Percentiles rank a stretch among this genome's conserved stretches.
Conservation (phyloP, 2,329 filamentous ascomycete species). For the Verticillium dahliae region DNA sequence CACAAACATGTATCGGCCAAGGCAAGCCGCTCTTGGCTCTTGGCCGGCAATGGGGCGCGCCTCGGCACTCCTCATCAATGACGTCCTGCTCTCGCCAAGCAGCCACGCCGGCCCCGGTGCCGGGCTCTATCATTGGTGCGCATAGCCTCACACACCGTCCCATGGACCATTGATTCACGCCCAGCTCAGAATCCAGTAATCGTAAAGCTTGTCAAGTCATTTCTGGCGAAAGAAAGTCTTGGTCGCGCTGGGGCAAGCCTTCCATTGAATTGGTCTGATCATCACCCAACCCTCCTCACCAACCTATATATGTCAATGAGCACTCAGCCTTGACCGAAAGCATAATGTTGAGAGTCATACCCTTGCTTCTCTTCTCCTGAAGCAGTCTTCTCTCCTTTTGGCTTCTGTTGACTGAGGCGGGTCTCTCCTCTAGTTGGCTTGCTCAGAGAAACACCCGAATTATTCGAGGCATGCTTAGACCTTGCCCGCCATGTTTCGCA, state of each 20-base stretch:
- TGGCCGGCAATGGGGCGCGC: background rate
- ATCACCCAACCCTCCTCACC: too few species aligned
- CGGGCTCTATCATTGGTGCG: background rate
- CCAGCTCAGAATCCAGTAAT: background rate
- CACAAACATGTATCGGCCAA: background rate
- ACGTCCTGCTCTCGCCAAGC: background rate
- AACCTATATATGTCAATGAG: too few species aligned
- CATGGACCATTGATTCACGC: background rate
- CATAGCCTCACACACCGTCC: background rate
- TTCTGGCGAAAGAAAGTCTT: too few species aligned
- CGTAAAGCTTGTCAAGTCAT: background rate
- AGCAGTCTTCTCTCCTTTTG: too few species aligned
- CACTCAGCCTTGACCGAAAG: too few species aligned
- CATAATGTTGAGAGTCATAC: too few species aligned
- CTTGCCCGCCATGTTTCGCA: slow-evolving; percentile 22
- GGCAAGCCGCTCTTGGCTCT: background rate
- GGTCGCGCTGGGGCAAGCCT: background rate
- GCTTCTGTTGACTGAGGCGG: too few species aligned
- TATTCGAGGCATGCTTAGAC: too few species aligned
- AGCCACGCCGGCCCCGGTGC: background rate
- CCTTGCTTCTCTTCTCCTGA: too few species aligned
- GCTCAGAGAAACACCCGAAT: background rate
- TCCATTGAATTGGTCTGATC: background rate
- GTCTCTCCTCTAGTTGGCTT: background rate
- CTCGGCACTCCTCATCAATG: background rate